Conservation (phyloP, 176 grass and related monocot species). For the Aechmea fasciata region DNA sequence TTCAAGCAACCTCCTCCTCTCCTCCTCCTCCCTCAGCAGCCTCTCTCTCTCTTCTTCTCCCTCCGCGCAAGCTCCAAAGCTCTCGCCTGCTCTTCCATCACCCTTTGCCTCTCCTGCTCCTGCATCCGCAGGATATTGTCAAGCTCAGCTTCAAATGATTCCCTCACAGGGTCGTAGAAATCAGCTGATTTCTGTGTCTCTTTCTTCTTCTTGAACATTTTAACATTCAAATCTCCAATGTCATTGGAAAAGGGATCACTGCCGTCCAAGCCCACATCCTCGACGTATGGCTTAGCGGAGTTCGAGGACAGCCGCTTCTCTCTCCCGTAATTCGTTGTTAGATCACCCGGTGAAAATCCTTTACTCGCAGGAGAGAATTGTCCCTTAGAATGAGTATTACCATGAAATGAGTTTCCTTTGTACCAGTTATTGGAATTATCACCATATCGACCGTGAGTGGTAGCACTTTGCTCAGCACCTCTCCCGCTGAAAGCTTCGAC, state of each 20-base stretch:
- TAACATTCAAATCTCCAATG: slow-evolving; percentile 54
- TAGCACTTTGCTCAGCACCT: slow-evolving; percentile 12
- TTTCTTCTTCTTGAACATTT: slow-evolving; percentile 82
- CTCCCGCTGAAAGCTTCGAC: slow-evolving; percentile 38
- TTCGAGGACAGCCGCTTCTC: slow-evolving; percentile 37
- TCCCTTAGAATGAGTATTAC: slow-evolving; percentile 43
- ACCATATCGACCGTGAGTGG: slow-evolving; percentile 5
- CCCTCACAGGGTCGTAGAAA: slow-evolving; percentile 78
- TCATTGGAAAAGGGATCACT: slow-evolving; percentile 19
- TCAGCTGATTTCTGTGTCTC: slow-evolving; percentile 47
- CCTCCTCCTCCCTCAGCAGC: slow-evolving; percentile 64
- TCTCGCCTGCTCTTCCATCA: slow-evolving; percentile 61
- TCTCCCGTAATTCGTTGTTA: slow-evolving; percentile 38
- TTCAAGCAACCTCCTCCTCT: slow-evolving; percentile 51
- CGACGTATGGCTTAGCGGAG: slow-evolving; percentile 39
- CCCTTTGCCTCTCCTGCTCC: slow-evolving; percentile 71
- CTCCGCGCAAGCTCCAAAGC: slow-evolving; percentile 56
- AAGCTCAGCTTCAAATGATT: slow-evolving; percentile 95
- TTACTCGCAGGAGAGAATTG: slow-evolving; percentile 43
- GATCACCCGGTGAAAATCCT: slow-evolving; percentile 33
- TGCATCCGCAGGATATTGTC: slow-evolving; percentile 78
- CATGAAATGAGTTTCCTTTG: slow-evolving; percentile 50
- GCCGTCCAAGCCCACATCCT: slow-evolving; percentile 47
- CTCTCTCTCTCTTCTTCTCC: slow-evolving; percentile 86
- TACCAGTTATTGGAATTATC: slow-evolving; percentile 57